Percentiles rank a stretch among this genome's conserved stretches.
Conservation (phyloP, 176 grass and related monocot genomes). For the Phragmites australis region DNA sequence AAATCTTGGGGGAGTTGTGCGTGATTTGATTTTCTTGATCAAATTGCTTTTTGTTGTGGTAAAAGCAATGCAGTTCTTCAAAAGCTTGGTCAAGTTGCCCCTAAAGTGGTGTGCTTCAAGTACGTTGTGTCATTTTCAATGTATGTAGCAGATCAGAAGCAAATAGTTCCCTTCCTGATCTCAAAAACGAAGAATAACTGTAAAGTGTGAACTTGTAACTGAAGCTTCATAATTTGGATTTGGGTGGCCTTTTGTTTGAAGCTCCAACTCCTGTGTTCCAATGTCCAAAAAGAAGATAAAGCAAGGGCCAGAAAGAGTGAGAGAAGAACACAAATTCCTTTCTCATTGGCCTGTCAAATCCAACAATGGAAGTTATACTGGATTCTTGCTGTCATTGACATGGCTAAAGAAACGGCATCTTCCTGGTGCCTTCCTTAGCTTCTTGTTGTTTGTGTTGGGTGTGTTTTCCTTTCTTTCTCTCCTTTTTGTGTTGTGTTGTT, state of each 20-base stretch:
- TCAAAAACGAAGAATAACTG: background rate
- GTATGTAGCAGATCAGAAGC: constrained; percentile 28
- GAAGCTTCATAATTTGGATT: constrained; percentile 22
- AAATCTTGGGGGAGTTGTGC: background rate
- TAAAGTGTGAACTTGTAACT: constrained; percentile 25
- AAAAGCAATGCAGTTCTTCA: constrained; percentile 15
- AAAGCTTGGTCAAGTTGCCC: constrained; percentile 36
- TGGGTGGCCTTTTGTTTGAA: background rate
- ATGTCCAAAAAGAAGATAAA: constrained; percentile 8
- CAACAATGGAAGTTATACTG: background rate
- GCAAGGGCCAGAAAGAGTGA: background rate
- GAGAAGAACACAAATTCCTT: background rate
- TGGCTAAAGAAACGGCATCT: constrained; percentile 12
- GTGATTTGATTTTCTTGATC: constrained; percentile 50
- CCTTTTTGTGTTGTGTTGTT: too few species aligned
- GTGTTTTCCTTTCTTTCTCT: too few species aligned
- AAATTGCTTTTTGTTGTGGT: constrained; percentile 29
- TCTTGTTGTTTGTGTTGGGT: too few species aligned
- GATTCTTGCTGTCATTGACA: constrained; percentile 16
- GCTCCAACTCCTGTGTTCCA: background rate
- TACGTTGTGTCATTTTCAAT: constrained; percentile 27
- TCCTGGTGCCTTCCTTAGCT: too few species aligned
- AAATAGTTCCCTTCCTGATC: constrained; percentile 5
- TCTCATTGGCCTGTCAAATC: background rate
- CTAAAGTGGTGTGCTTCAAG: background rate